A percentile compares a stretch with the other conserved stretches of the same genome.
These are phyloP conservation scores for Diaporthe destruens DNA, from an alignment of 2,329 filamentous ascomycete species.

Conservation along the genomic window DNA sequence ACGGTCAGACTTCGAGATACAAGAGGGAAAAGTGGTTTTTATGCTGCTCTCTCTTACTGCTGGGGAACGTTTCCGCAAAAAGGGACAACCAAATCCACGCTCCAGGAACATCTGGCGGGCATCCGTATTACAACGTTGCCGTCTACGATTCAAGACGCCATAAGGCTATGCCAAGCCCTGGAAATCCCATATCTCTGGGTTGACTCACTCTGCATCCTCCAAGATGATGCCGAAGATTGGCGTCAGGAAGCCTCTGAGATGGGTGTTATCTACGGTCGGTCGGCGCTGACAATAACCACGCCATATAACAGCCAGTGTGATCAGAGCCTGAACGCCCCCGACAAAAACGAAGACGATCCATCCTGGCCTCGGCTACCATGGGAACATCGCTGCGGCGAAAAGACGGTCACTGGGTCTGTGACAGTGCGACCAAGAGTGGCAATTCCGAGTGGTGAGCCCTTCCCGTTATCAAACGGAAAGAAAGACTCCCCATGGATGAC, in stretches of 20 bases:
- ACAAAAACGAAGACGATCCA: fast-evolving
- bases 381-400: background rate
- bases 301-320: background rate
- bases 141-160: background rate
- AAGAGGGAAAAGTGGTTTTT: background rate
- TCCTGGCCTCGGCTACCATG: background rate
- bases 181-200: background rate
- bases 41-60: slow-evolving; percentile 1
- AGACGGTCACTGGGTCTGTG: background rate
- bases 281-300: background rate
- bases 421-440: background rate
- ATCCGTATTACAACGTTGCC: background rate
- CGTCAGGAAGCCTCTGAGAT: background rate
- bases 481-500: background rate
- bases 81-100: background rate
- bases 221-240: background rate
- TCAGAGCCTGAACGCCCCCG: background rate
- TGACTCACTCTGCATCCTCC: background rate
- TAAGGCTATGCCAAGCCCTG: background rate
- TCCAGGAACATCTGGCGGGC: background rate
- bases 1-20: background rate
- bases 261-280: background rate
- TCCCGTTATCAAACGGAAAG: background rate
- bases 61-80: background rate
- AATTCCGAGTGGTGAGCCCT: background rate